phyloP scores from a whole-genome alignment of 495 filamentous ascomycete genomes.

The Cercophora scortea region DNA sequence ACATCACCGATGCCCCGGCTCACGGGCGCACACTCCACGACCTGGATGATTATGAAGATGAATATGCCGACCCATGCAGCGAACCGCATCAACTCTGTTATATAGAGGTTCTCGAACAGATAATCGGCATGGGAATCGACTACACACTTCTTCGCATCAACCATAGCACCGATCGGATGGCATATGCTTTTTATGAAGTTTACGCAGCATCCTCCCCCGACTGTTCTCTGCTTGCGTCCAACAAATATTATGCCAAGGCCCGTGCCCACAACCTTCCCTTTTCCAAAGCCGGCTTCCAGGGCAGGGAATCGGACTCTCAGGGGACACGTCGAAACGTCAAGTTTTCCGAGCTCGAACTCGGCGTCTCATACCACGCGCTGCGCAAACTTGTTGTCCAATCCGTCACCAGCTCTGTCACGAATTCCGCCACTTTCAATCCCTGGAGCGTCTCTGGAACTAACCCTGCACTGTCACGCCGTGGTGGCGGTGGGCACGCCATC shows the following conservation, averaged over 20 bases:
- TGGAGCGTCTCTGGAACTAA: neutral
- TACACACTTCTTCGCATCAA: constrained; percentile 29
- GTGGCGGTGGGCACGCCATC: too few species aligned
- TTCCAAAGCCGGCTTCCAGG: neutral
- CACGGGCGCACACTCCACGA: constrained; percentile 23
- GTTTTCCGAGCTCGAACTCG: constrained; percentile 17
- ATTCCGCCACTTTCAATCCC: constrained; percentile 16
- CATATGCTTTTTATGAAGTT: constrained; percentile 14
- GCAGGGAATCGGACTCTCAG: neutral
- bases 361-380: constrained; percentile 18
- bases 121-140: constrained; percentile 27
- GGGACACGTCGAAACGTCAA: neutral
- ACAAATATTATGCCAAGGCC: constrained; percentile 15
- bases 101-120: constrained; percentile 15
- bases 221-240: constrained; percentile 11
- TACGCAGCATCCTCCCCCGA: constrained; percentile 17
- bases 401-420: constrained; percentile 25
- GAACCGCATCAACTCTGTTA: constrained; percentile 28
- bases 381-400: constrained; percentile 23
- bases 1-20: constrained; percentile 29
- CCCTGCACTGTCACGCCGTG: constrained; percentile 1
- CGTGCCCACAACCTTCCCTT: neutral
- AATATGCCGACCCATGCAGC: constrained; percentile 17
- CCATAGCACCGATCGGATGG: constrained; percentile 25
- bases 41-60: neutral